These are phyloP conservation scores for Hypoxylon sp. DNA, from an alignment of 2,329 filamentous ascomycete genomes.

Conservation along the genomic window DNA sequence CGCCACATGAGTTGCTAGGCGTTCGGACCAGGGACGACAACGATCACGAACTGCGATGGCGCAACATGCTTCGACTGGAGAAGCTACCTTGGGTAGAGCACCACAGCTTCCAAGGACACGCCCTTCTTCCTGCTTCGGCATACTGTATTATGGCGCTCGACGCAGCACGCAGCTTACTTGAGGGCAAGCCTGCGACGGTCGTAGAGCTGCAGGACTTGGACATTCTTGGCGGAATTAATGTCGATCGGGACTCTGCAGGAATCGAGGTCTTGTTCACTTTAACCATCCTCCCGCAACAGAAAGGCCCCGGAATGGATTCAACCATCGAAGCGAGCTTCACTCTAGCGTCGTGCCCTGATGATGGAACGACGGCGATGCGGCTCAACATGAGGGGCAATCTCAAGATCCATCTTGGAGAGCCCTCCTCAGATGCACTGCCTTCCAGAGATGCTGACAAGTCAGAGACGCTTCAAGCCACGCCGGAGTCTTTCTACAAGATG, in stretches of 20 bases:
- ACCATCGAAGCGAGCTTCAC: conserved; percentile 47
- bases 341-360: conserved; percentile 47
- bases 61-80: conserved; percentile 51
- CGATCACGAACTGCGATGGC: conserved; percentile 49
- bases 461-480: conserved; percentile 47
- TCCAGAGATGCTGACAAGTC: conserved; percentile 31
- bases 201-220: conserved; percentile 43
- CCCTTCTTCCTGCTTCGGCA: conserved; percentile 56
- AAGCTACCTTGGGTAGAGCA: conserved; percentile 53
- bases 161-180: conserved; percentile 47
- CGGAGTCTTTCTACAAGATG: conserved; percentile 52
- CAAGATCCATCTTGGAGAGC: conserved; percentile 45
- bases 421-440: conserved; percentile 43
- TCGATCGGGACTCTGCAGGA: conserved; percentile 45
- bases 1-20: conserved; percentile 51
- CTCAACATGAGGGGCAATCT: conserved; percentile 49
- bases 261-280: conserved; percentile 52
- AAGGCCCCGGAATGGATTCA: conserved; percentile 4
- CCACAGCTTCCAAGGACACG: conserved; percentile 55
- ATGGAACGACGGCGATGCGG: conserved; percentile 48
- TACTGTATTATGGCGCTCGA: conserved; percentile 59
- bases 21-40: conserved; percentile 50
- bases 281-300: conserved; percentile 29
- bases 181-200: conserved; percentile 36
- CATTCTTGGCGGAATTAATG: conserved; percentile 42